Evolutionary conservation across 495 filamentous ascomycete genomes (phyloP).

Genomic region (Talaromyces adpressus): DNA sequence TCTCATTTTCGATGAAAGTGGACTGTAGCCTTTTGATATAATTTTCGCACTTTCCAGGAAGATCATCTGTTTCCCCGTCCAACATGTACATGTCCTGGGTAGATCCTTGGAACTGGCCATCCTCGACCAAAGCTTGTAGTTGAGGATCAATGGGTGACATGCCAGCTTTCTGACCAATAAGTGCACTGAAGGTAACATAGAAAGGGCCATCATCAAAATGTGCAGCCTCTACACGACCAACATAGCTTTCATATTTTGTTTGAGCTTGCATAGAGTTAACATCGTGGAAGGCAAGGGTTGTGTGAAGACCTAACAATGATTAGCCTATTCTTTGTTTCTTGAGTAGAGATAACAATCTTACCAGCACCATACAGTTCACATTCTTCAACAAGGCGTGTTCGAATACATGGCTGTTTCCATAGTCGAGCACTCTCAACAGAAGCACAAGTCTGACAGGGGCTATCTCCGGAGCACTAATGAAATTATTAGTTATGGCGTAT

Average conservation of each 20-base stretch:
- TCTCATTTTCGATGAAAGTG: constrained; percentile 56
- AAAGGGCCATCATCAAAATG: constrained; percentile 55
- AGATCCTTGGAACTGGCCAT: constrained; percentile 32
- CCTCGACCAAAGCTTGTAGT: constrained; percentile 43
- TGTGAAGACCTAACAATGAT: constrained; percentile 46
- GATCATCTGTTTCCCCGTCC: constrained; percentile 61
- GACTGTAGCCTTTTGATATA: constrained; percentile 63
- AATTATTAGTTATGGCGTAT: constrained; percentile 11
- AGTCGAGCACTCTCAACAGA: constrained; percentile 71
- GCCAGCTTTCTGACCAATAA: constrained; percentile 39
- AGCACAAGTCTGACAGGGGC: constrained; percentile 73
- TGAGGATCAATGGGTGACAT: constrained; percentile 45
- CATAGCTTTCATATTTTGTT: constrained; percentile 48
- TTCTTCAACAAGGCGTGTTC: constrained; percentile 66
- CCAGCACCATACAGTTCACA: constrained; percentile 66
- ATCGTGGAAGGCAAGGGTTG: constrained; percentile 58
- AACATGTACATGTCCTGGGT: constrained; percentile 48
- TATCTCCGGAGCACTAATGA: constrained; percentile 61
- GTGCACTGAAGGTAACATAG: constrained; percentile 43
- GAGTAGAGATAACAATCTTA: constrained; percentile 12
- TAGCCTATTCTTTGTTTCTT: neutral
- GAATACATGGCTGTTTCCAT: constrained; percentile 74
- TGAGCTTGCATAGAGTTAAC: constrained; percentile 53
- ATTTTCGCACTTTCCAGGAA: constrained; percentile 56
- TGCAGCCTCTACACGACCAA: constrained; percentile 58